These are phyloP conservation scores for Puccinia coronata DNA, from an alignment of 1,284 basidiomycete species.

Conservation along the genomic window DNA sequence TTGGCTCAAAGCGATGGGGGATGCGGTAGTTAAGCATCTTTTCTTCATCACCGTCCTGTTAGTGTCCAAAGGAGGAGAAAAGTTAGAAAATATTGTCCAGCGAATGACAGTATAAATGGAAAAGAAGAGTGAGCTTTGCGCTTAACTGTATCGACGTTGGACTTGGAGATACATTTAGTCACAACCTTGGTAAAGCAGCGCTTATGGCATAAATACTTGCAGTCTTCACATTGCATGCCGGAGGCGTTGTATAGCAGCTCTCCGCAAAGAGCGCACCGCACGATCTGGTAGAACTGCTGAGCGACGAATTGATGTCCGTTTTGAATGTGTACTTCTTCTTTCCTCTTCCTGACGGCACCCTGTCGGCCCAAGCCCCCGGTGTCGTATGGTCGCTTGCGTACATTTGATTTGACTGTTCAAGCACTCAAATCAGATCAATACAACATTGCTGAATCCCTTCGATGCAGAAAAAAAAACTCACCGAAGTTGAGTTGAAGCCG, in stretches of 20 bases:
- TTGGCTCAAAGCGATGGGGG: slow-evolving; percentile 94
- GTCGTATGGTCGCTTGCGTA: slow-evolving; percentile 89
- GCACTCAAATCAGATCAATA: not conserved
- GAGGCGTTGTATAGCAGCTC: slow-evolving; percentile 96
- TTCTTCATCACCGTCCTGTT: slow-evolving; percentile 89
- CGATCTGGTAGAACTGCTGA: slow-evolving; percentile 90
- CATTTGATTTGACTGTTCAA: slow-evolving; percentile 86
- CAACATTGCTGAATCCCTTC: not conserved
- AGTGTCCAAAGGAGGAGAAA: no score
- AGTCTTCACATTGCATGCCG: slow-evolving; percentile 99
- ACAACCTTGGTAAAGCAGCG: slow-evolving; percentile 99
- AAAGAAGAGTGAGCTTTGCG: slow-evolving; percentile 57
- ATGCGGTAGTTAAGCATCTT: slow-evolving; percentile 96
- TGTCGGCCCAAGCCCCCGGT: slow-evolving; percentile 89
- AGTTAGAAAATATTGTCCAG: slow-evolving; percentile 7
- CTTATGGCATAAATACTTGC: slow-evolving; percentile 97
- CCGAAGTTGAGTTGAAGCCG: slow-evolving; percentile 83
- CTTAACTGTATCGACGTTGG: slow-evolving; percentile 75
- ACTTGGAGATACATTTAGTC: slow-evolving; percentile 98
- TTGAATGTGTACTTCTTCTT: slow-evolving; percentile 98
- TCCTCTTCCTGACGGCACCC: slow-evolving; percentile 95
- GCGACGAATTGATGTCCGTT: slow-evolving; percentile 98
- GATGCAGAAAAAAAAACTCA: slow-evolving; percentile 57
- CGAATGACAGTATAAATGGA: slow-evolving; percentile 52
- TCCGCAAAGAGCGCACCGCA: slow-evolving; percentile 94